These are phyloP conservation scores for Vanrija pseudolonga DNA, from an alignment of 1,284 basidiomycete species.

Conservation along the genomic window DNA sequence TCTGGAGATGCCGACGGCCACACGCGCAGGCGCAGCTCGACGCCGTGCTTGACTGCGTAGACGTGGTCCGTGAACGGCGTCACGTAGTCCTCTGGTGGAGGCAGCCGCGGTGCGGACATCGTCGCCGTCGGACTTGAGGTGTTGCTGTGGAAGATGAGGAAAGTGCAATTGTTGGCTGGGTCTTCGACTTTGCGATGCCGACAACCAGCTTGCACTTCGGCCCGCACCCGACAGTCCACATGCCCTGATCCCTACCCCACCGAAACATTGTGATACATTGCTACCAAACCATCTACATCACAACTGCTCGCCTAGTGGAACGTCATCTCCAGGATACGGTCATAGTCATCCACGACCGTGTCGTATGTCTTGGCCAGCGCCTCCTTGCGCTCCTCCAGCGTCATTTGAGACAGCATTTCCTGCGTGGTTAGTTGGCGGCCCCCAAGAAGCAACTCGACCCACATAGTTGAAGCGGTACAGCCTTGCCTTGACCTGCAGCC, in stretches of 20 bases:
- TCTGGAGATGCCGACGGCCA: not conserved
- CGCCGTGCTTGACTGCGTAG: not conserved
- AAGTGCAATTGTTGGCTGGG: too few species aligned
- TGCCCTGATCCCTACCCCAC: too few species aligned
- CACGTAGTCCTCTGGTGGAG: too few species aligned
- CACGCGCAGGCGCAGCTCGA: not conserved
- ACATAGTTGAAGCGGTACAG: conserved; percentile 93
- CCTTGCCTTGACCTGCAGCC: conserved; percentile 84
- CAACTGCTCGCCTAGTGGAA: conserved; percentile 23
- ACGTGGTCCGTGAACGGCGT: conserved; percentile 2
- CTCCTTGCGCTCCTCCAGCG: conserved; percentile 75
- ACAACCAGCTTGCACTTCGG: too few species aligned
- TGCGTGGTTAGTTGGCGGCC: conserved; percentile 42
- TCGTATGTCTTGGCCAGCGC: conserved; percentile 93
- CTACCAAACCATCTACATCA: not conserved
- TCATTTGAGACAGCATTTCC: conserved; percentile 81
- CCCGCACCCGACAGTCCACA: too few species aligned
- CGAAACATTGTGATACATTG: too few species aligned
- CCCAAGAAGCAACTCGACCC: conserved; percentile 32
- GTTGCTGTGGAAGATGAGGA: too few species aligned
- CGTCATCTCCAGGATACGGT: conserved; percentile 63
- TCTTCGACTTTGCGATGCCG: too few species aligned
- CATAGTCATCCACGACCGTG: conserved; percentile 80
- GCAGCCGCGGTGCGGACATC: too few species aligned
- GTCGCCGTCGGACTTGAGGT: too few species aligned